Evolutionary conservation across 2,329 filamentous ascomycete genomes (phyloP), one percentile per base, ranked within the genome.

Genomic region (Ophiostoma perfectum): DNA sequence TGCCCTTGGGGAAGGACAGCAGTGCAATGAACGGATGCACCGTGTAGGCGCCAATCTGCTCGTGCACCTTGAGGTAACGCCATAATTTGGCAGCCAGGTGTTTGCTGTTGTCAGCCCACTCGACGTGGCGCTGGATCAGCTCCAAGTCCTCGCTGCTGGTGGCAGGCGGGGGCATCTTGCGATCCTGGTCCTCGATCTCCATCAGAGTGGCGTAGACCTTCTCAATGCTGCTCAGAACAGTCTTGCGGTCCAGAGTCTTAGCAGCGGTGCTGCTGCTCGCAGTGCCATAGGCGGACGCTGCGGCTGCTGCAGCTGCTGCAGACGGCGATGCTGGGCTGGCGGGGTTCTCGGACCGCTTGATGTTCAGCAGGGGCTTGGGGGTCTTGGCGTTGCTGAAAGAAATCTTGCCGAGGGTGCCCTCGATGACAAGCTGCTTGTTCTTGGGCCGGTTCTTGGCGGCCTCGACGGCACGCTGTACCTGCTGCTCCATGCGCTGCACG

Each of bases 371-470:
- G 16, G 94, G 93, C 78, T 96, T 95, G 0, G 95, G 95, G 0
- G 95, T 97, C 82, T 98, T 99, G 64, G 95, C 92, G 75, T 99
- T 99, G 82, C 94, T 97, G 81, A 98, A 99, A 0, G 94, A 96
- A 69, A 99, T 99, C 81, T 98, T 99, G 72, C 95, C 95, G 65
- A 99, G 81, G 75, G 93, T 97, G 39, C 95, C 95, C 76, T 97
- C 94, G 70, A 99, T 94, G 27, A 98, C 93, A 8, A 99, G 84
- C 77, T 97, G 93, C 75, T 96, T 96, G 76, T 96, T 97, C 83
- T 99, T 99, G 12, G 95, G 95, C 78, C 96, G 94, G 70, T 93
- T 92, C 81, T 98, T 99, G 66, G 95, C 95, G 0, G 95, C 95
- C 76, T 99, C 95, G 0, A 99, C 95, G 38, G 95, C 95, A 68